Evolutionary conservation across 2,329 filamentous ascomycete genomes (phyloP).

Genomic region (Epichloe typhina): DNA sequence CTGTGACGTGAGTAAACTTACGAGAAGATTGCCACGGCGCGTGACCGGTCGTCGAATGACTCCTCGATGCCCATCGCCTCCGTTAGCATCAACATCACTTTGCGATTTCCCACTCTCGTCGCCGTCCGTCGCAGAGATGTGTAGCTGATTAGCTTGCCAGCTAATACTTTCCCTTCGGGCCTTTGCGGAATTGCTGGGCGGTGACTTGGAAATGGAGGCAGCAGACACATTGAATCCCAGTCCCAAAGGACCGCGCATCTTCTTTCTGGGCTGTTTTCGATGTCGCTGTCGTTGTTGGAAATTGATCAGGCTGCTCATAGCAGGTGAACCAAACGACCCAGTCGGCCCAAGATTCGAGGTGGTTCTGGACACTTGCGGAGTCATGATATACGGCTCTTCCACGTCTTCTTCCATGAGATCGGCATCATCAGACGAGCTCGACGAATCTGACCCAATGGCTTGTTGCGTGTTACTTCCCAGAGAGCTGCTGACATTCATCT

Average conservation of each 20-base stretch:
- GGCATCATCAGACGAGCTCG: conserved; percentile 59
- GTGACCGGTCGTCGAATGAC: conserved; percentile 77
- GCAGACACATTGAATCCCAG: conserved; percentile 35
- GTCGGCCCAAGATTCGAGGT: conserved; percentile 30
- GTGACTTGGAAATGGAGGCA: conserved; percentile 53
- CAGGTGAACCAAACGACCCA: conserved; percentile 54
- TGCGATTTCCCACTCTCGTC: conserved; percentile 60
- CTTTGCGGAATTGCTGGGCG: conserved; percentile 41
- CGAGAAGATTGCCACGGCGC: conserved; percentile 75
- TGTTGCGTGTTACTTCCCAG: conserved; percentile 52
- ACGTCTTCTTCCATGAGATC: conserved; percentile 60
- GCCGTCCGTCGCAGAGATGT: conserved; percentile 59
- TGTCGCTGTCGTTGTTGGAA: conserved; percentile 68
- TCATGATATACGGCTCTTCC: conserved; percentile 70
- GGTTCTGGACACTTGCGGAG: conserved; percentile 60
- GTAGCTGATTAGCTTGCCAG: conserved; percentile 77
- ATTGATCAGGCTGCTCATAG: conserved; percentile 64
- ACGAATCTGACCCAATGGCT: conserved; percentile 61
- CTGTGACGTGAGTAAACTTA: conserved; percentile 24
- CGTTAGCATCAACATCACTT: conserved; percentile 36
- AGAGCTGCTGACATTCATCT: conserved; percentile 64
- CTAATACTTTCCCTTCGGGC: conserved; percentile 78
- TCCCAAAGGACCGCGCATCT: conserved; percentile 33
- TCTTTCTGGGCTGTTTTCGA: conserved; percentile 52
- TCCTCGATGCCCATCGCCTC: conserved; percentile 49